Evolutionary conservation across 176 grass and related monocot genomes (phyloP), one percentile per base, ranked within the genome.

Genomic region (Ananas comosus): DNA sequence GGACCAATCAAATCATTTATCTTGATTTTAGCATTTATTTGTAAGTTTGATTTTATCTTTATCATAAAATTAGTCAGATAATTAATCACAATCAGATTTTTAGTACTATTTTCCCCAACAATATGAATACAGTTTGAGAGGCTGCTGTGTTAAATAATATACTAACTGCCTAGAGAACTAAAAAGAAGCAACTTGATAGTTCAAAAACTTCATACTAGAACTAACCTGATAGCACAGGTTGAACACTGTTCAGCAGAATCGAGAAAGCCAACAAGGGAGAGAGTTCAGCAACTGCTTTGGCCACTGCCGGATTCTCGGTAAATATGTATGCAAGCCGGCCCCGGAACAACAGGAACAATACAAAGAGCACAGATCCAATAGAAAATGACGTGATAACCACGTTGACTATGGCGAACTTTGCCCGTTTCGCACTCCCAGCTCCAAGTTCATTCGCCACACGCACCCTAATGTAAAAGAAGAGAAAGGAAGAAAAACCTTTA

Each of bases 401-500:
- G 2, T 85, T 88, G 16, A 65, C 12, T 0, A 91, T 89, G 3
- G 92, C 61, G 0, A 91, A 92, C 66, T 83, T 85, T 21, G 88
- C 88, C 64, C 67, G 70, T 11, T 57, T 89, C 6, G 88, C 88
- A 47, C 80, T 90, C 6, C 89, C 89, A 18, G 93, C 84, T 11
- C 89, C 93, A 49, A 92, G 89, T 57, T 97, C 92, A 76, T 96
- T 96, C 17, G 88, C 78, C 66, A 96, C 88, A 13, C 88, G 69
- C 74, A 96, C 92, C 67, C 92, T 96, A 33, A 4, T 56, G 66
- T 49, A 25, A 22, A 18, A 16, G 6, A 19, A 61, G 2, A 17
- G 68, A 53, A 61, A 80, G 56, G 42, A 33, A 69, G 17, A 25
- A 25, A 49, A 50, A 56, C 1, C 13, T 8, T 61, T 22, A 61